Percentiles rank a stretch among this genome's conserved stretches.
Evolutionary conservation across 805 yeast genomes (phyloP).

Genomic region (Lachancea waltii): DNA sequence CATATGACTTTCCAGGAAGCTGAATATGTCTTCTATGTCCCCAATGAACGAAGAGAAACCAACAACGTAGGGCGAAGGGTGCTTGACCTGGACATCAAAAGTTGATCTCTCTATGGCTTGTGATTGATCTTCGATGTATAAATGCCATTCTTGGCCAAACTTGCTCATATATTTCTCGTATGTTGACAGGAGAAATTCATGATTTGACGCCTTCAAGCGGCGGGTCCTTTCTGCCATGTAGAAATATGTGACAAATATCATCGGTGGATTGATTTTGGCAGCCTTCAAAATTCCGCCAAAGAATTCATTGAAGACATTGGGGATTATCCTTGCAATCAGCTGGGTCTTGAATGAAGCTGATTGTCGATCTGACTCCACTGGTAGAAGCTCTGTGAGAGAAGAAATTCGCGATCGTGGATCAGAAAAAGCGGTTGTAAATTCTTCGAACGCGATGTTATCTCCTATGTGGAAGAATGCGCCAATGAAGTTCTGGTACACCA

Average conservation of each 20-base stretch:
- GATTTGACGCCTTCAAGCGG: constrained; percentile 44
- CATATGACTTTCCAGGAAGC: not conserved
- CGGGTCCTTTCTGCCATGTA: constrained; percentile 36
- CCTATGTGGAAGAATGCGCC: constrained; percentile 42
- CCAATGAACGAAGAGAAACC: constrained; percentile 43
- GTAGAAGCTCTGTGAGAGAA: constrained; percentile 32
- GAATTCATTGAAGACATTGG: constrained; percentile 24
- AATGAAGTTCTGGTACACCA: constrained; percentile 45
- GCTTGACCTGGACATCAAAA: constrained; percentile 30
- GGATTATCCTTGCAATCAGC: constrained; percentile 43
- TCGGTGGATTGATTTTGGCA: constrained; percentile 34
- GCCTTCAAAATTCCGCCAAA: constrained; percentile 31
- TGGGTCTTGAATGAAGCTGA: constrained; percentile 43
- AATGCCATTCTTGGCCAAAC: constrained; percentile 50
- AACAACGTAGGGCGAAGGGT: constrained; percentile 40
- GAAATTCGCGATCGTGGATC: constrained; percentile 19
- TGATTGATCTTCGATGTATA: constrained; percentile 50
- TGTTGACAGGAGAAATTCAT: constrained; percentile 53
- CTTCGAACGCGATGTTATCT: constrained; percentile 37
- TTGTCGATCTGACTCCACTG: constrained; percentile 40
- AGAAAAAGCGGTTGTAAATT: constrained; percentile 33
- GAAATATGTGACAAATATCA: constrained; percentile 38
- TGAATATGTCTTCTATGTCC: constrained; percentile 30
- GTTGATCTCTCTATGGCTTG: constrained; percentile 36
- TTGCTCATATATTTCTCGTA: constrained; percentile 48